These are phyloP conservation scores for Reticulomyxa filosa DNA, from an alignment of 78 protist species.

Conservation along the genomic window DNA sequence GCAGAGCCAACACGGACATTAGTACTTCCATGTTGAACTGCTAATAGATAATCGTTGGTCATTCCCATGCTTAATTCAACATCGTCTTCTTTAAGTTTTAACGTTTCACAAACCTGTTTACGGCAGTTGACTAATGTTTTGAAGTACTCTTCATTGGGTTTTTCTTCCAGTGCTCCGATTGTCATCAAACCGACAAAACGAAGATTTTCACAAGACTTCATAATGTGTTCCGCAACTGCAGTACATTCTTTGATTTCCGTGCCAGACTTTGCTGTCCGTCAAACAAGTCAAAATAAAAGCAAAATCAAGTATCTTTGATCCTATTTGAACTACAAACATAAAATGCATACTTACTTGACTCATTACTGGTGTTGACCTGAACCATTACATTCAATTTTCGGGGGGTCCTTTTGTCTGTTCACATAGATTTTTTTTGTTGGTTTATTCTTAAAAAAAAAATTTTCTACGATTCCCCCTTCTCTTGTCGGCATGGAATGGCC, in stretches of 20 bases:
- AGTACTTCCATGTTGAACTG: constrained; percentile 20
- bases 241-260: neutral
- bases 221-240: constrained; percentile 6
- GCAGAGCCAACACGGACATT: constrained; percentile 44
- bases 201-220: constrained; percentile 5
- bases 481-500: too few relatives aligned
- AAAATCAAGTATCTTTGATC: too few relatives aligned
- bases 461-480: too few relatives aligned
- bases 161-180: constrained; percentile 35
- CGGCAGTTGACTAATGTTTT: neutral
- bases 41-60: constrained; percentile 39
- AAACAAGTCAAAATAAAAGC: neutral
- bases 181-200: constrained; percentile 53
- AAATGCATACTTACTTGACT: constrained; percentile 17
- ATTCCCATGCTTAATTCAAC: constrained; percentile 45
- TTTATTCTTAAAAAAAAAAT: too few relatives aligned
- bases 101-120: neutral
- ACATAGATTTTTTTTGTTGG: too few relatives aligned
- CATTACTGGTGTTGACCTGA: constrained; percentile 44
- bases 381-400: constrained; percentile 8
- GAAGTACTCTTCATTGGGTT: neutral
- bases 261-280: neutral
- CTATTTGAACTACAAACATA: neutral
- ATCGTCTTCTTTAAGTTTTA: neutral
- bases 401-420: neutral